Evolutionary conservation across 257 asterid genomes (phyloP), one percentile per base, ranked within the genome.

Genomic region (Plantago elongata): DNA sequence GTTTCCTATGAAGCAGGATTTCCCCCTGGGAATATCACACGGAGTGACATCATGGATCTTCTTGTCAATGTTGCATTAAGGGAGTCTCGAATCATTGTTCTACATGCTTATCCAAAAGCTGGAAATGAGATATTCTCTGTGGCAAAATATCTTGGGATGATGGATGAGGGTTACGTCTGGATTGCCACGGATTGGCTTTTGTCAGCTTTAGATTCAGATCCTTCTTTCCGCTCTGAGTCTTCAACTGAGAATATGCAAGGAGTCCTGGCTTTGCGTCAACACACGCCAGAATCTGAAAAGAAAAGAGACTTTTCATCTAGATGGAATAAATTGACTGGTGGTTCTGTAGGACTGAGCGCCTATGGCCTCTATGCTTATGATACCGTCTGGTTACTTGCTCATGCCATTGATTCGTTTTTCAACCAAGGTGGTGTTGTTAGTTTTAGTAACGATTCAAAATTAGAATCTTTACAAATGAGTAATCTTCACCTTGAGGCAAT

Each of bases 181-280:
- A 79, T 90, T 22, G 82, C 83, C 27, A 90, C 97, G 0, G 96
- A 90, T 66, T 90, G 97, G 97, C 89, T 90, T 68, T 74, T 95
- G 8, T 60, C 89, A 7, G 72, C 79, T 62, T 48, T 90, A 10
- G 97, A 90, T 65, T 77, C 90, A 5, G 52, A 72, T 51, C 52
- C 84, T n/a, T 72, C 54, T 46, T 54, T 72, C 18, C 75, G 7
- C 15, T 57, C 72, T 2, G 77, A 18, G 30, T 45, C 65, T 6
- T 7, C 49, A 52, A 63, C 60, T 0, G 77, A 71, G 2, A 37
- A 60, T 46, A 45, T 78, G 78, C 90, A 83, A 59, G 90, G 90
- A 7, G 84, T 78, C 27, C 72, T 83, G 13, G 74, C 72, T 55
- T 16, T 83, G 54, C 84, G 90, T 10, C 90, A 76, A 16, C 76